Evolutionary conservation across 257 asterid species (phyloP), one percentile per base, ranked within the genome.

Genomic region (Solanum medicagineum): DNA sequence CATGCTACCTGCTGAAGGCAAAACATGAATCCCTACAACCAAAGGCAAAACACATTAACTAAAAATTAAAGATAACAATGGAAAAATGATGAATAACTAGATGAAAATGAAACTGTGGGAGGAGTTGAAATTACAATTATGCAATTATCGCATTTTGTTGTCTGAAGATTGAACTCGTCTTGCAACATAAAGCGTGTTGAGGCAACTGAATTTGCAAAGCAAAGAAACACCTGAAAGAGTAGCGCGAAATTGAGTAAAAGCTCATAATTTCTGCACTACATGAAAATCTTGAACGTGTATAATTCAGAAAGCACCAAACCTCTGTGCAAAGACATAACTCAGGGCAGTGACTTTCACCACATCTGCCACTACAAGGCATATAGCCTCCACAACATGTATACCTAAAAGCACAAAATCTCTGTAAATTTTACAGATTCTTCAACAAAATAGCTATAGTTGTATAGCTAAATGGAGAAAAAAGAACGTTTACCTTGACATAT

Each of bases 131-230:
- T 59, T 91, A 89, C 92, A 84, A 89, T 91, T n/a, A 89, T 87
- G 90, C 92, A 88, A 36, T 91, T 91, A 85, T 91, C 91, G 77
- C 92, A 89, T 83, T 85, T 62, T 51, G 91, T 85, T 19, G 91
- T 91, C 83, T 88, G 92, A 85, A 87, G 86, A 71, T 88, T 88
- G 89, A 89, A 88, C 84, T 91, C 93, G 73, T 91, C 93, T 84
- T 91, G 92, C 63, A 91, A 53, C 88, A 91, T 81, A 83, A 89
- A 89, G 71, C 93, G 90, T 3, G 92, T 91, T 1, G 91, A 88
- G 45, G 93, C 91, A 65, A 91, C 92, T 70, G 92, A 91, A 80
- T 86, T 90, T 14, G 80, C 84, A 81, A 91, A 91, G 89, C 92
- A 91, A 19, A 84, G 85, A 77, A 83, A 87, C 16, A 89, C 91